phyloP scores from a whole-genome alignment of 495 filamentous ascomycete genomes.

The Schizothecium vesticola region DNA sequence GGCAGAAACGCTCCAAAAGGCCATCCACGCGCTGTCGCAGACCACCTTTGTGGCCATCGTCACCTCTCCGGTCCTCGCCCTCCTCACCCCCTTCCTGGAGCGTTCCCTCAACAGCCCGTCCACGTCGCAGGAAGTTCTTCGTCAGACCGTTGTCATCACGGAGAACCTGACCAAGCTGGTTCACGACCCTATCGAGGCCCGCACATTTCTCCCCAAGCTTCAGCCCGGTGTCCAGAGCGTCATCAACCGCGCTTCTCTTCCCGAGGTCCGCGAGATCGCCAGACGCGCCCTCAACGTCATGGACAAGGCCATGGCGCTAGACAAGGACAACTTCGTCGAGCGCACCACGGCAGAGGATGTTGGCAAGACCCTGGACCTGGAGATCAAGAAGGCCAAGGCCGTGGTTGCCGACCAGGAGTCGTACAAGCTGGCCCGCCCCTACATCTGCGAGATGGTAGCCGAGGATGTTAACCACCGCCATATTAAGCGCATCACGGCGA shows the following conservation, averaged over 20 bases:
- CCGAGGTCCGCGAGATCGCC: slow-evolving; percentile 90
- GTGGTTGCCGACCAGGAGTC: slow-evolving; percentile 57
- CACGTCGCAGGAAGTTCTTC: slow-evolving; percentile 89
- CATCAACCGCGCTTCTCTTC: slow-evolving; percentile 80
- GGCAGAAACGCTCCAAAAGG: slow-evolving; percentile 80
- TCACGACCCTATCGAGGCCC: slow-evolving; percentile 92
- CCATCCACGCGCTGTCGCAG: slow-evolving; percentile 93
- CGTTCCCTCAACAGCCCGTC: slow-evolving; percentile 83
- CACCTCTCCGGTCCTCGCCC: slow-evolving; percentile 95
- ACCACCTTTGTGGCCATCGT: slow-evolving; percentile 99
- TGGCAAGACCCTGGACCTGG: slow-evolving; percentile 61
- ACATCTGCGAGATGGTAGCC: slow-evolving; percentile 78
- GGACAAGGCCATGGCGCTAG: slow-evolving; percentile 85
- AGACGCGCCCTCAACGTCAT: slow-evolving; percentile 78
- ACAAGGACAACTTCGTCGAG: slow-evolving; percentile 58
- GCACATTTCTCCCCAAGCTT: slow-evolving; percentile 93
- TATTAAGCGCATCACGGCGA: slow-evolving; percentile 61
- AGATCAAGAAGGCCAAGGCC: slow-evolving; percentile 65
- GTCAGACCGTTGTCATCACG: slow-evolving; percentile 94
- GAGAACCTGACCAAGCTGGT: slow-evolving; percentile 99
- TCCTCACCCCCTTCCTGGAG: slow-evolving; percentile 92
- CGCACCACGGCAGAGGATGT: slow-evolving; percentile 72
- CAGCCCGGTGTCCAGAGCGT: slow-evolving; percentile 90
- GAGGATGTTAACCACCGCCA: slow-evolving; percentile 85
- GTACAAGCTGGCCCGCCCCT: slow-evolving; percentile 63